A percentile compares a stretch with the other conserved stretches of the same genome.
Evolutionary conservation across 2,329 filamentous ascomycete genomes (phyloP).

Genomic region (Raffaelea arxii): DNA sequence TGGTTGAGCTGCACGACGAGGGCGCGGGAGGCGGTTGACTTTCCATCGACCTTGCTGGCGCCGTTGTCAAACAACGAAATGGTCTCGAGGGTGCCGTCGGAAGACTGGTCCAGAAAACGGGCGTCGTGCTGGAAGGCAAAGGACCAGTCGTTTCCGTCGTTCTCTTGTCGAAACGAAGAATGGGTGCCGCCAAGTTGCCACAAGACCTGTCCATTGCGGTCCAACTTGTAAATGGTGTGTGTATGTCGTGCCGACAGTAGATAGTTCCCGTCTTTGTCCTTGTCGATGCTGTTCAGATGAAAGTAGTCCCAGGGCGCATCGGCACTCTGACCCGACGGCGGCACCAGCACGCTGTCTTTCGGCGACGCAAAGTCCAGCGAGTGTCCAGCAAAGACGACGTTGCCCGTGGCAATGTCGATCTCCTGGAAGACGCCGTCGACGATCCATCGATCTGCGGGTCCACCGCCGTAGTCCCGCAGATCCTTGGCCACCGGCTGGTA

Average conservation of each 20-base stretch:
- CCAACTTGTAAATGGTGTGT: constrained; percentile 35
- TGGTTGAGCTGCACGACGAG: neutral
- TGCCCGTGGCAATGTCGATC: neutral
- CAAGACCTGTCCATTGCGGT: constrained; percentile 35
- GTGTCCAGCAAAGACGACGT: neutral
- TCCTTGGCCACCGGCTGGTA: neutral
- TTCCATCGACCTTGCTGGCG: neutral
- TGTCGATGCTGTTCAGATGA: constrained; percentile 46
- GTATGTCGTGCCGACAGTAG: constrained; percentile 42
- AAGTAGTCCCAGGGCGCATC: constrained; percentile 40
- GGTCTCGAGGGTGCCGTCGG: neutral
- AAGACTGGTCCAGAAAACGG: neutral
- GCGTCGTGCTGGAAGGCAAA: neutral
- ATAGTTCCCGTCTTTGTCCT: constrained; percentile 39
- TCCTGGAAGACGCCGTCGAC: neutral
- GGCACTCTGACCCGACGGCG: constrained; percentile 3
- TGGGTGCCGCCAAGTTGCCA: constrained; percentile 41
- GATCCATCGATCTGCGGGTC: neutral
- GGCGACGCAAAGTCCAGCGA: neutral
- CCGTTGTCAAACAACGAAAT: neutral
- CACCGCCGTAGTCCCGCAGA: neutral
- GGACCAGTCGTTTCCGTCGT: neutral
- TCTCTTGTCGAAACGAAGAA: neutral
- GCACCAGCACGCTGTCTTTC: no score
- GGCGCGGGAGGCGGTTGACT: neutral